phyloP scores from a whole-genome alignment of 306 rosid species.

The Nissolia schottii region DNA sequence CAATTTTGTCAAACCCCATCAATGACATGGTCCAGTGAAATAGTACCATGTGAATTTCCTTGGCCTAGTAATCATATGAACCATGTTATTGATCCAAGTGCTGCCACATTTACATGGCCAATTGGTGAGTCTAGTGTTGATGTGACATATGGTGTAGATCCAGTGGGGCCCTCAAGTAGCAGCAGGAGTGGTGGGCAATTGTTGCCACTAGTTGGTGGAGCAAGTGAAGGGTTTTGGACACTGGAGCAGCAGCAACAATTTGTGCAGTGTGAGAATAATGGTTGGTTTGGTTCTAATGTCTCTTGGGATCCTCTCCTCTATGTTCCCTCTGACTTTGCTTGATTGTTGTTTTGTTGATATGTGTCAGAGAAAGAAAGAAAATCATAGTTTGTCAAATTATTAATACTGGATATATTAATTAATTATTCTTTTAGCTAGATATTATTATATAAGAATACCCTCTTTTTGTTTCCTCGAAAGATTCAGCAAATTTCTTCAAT shows the following conservation, averaged over 20 bases:
- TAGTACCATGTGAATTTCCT: conserved; percentile 24
- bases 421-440: conserved; percentile 20
- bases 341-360: conserved; percentile 8
- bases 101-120: conserved; percentile 21
- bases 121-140: conserved; percentile 18
- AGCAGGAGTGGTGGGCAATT: conserved; percentile 24
- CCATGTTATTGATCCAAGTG: conserved; percentile 13
- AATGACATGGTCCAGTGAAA: conserved; percentile 32
- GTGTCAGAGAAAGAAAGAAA: neutral
- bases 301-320: conserved; percentile 47
- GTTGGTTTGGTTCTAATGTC: conserved; percentile 34
- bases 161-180: conserved; percentile 20
- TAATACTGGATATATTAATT: neutral
- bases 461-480: conserved; percentile 3
- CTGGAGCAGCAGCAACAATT: conserved; percentile 32
- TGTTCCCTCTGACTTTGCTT: conserved; percentile 36
- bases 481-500: neutral
- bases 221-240: conserved; percentile 30
- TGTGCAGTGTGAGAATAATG: conserved; percentile 31
- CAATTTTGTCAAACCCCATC: conserved; percentile 28
- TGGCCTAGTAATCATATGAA: conserved; percentile 29
- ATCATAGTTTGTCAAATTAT: conserved; percentile 6
- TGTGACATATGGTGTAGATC: conserved; percentile 19
- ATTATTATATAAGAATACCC: neutral
- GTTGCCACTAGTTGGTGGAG: conserved; percentile 15